A percentile compares a stretch with the other conserved stretches of the same genome.
Conservation (phyloP, 306 rosid species). For the Echinosophora koreensis region DNA sequence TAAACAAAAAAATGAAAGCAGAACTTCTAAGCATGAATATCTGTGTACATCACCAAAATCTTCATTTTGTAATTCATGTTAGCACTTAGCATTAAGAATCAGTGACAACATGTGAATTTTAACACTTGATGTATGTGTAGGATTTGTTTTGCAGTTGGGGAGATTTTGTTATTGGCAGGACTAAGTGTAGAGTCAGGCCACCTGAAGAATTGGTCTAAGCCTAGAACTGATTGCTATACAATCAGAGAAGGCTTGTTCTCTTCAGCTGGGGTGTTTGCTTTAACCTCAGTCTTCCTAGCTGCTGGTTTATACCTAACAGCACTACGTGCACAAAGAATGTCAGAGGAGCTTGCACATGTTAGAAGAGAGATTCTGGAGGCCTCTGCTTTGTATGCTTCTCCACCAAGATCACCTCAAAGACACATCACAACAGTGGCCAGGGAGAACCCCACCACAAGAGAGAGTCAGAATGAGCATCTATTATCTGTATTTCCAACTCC, state of each 20-base stretch:
- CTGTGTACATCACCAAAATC: neutral
- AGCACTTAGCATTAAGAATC: neutral
- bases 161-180: conserved; percentile 76
- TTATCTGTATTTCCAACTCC: conserved; percentile 57
- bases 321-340: conserved; percentile 65
- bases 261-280: conserved; percentile 75
- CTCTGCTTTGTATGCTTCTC: conserved; percentile 67
- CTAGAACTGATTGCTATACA: conserved; percentile 63
- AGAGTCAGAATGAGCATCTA: conserved; percentile 43
- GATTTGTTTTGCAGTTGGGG: conserved; percentile 90
- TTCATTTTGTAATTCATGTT: neutral
- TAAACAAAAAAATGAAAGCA: neutral
- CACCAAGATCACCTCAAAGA: conserved; percentile 70
- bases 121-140: conserved; percentile 47
- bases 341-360: conserved; percentile 58
- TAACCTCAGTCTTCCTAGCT: conserved; percentile 76
- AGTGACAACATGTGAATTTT: neutral
- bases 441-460: conserved; percentile 67
- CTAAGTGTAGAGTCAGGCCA: conserved; percentile 88
- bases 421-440: conserved; percentile 61
- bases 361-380: conserved; percentile 64
- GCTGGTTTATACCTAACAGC: conserved; percentile 82
- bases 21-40: neutral
- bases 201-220: conserved; percentile 73
- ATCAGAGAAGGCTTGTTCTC: conserved; percentile 75